phyloP scores from a whole-genome alignment of 1,284 basidiomycete genomes.

The Boletus sp. region DNA sequence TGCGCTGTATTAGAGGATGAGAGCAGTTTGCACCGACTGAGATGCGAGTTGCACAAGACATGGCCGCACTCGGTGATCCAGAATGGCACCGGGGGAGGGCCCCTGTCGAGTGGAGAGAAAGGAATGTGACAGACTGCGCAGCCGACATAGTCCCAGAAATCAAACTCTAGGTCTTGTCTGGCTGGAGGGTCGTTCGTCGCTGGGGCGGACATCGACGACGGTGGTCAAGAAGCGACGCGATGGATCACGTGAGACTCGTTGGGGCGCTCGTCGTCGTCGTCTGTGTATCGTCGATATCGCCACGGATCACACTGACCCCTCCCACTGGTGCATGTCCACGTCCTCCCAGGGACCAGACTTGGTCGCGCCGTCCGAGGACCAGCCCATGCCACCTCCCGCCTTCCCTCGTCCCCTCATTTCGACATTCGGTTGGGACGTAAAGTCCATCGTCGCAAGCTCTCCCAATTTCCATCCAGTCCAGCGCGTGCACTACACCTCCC shows the following conservation, averaged over 20 bases:
- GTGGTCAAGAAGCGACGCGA: conserved; percentile 18
- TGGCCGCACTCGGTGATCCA: conserved; percentile 84
- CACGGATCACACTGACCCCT: background rate
- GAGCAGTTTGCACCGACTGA: conserved; percentile 57
- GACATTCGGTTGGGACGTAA: conserved; percentile 50
- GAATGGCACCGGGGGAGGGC: conserved; percentile 60
- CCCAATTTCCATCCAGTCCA: conserved; percentile 30
- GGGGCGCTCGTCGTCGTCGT: background rate
- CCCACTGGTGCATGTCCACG: too few species aligned
- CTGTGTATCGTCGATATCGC: too few species aligned
- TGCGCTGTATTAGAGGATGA: background rate
- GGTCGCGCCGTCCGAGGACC: background rate
- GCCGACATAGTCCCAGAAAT: conserved; percentile 75
- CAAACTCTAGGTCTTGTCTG: conserved; percentile 38
- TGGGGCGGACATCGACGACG: conserved; percentile 44
- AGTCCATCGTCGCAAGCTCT: conserved; percentile 36
- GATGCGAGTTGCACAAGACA: conserved; percentile 75
- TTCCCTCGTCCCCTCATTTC: conserved; percentile 34
- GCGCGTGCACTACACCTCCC: conserved; percentile 36
- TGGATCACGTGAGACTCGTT: conserved; percentile 26
- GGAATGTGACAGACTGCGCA: conserved; percentile 66
- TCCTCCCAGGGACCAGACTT: conserved; percentile 9
- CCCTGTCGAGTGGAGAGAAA: conserved; percentile 47
- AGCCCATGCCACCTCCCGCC: background rate
- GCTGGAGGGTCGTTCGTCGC: conserved; percentile 18